Percentiles rank a stretch among this genome's conserved stretches.
Evolutionary conservation across 1,139 yeast genomes (phyloP).

Genomic region (Pichia sp.): DNA sequence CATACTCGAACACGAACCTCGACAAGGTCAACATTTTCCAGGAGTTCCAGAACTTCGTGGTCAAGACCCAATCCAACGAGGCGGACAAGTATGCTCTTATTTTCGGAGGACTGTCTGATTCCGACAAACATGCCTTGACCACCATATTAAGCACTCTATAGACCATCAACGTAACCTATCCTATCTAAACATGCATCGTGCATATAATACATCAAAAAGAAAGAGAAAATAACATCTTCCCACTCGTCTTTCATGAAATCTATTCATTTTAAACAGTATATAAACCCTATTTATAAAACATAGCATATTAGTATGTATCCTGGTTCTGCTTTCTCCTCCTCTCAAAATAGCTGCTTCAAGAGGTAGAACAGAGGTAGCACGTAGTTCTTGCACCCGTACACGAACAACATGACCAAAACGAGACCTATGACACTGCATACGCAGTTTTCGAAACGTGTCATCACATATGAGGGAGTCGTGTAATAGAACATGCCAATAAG

Average conservation of each 20-base stretch:
- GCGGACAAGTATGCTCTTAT: constrained; percentile 31
- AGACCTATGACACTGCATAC: not conserved
- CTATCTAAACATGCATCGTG: not conserved
- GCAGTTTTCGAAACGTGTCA: constrained; percentile 11
- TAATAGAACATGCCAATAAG: constrained; percentile 8
- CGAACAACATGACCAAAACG: not conserved
- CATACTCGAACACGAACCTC: constrained; percentile 70
- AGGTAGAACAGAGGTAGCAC: constrained; percentile 10
- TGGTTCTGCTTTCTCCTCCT: not conserved
- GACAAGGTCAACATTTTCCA: constrained; percentile 66
- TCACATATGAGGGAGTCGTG: not conserved
- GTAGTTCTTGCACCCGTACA: constrained; percentile 13
- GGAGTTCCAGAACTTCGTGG: constrained; percentile 43
- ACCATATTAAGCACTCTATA: constrained; percentile 13
- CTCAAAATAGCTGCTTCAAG: not conserved
- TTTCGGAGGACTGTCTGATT: constrained; percentile 11
- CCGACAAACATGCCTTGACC: constrained; percentile 9
- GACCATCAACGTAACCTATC: not conserved
- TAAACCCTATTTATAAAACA: not conserved
- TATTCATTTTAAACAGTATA: not conserved
- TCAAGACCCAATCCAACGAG: constrained; percentile 36
- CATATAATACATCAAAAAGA: not conserved
- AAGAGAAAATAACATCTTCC: not conserved
- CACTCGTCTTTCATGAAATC: not conserved
- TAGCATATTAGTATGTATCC: not conserved